Conservation (phyloP, 352 stramenopile species). For the Globisporangium ultimum region DNA sequence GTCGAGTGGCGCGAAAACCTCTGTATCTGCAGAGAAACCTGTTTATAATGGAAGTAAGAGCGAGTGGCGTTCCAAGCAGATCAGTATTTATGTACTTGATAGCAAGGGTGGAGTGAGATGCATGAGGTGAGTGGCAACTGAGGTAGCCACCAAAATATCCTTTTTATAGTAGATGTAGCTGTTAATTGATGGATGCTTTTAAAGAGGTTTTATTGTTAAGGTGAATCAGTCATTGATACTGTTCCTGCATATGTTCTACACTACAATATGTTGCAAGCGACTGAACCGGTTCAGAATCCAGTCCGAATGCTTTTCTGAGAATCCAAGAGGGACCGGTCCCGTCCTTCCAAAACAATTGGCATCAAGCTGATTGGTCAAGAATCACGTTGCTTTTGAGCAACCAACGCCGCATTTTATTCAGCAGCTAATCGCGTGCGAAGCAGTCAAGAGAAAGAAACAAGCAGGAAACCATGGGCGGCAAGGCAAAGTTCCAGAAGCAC, state of each 20-base stretch:
- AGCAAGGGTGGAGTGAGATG: too few relatives aligned
- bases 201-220: too few relatives aligned
- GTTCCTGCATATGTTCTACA: background rate
- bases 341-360: background rate
- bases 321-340: background rate
- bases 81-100: too few relatives aligned
- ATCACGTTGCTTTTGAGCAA: background rate
- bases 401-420: background rate
- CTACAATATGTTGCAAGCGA: background rate
- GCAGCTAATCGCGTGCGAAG: conserved; percentile 1
- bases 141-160: too few relatives aligned
- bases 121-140: too few relatives aligned
- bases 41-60: too few relatives aligned
- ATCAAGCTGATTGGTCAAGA: conserved; percentile 6
- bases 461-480: conserved; percentile 46
- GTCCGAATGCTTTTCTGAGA: background rate
- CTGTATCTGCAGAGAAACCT: too few relatives aligned
- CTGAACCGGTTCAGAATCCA: background rate
- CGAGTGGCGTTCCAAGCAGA: too few relatives aligned
- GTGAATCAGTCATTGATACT: background rate
- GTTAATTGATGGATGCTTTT: background rate
- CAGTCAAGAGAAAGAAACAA: conserved; percentile 7
- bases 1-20: background rate
- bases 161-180: background rate
- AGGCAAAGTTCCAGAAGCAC: conserved; percentile 80